Conservation (phyloP, 192 early-diverging fungal genomes). For the Diversispora epigaea region DNA sequence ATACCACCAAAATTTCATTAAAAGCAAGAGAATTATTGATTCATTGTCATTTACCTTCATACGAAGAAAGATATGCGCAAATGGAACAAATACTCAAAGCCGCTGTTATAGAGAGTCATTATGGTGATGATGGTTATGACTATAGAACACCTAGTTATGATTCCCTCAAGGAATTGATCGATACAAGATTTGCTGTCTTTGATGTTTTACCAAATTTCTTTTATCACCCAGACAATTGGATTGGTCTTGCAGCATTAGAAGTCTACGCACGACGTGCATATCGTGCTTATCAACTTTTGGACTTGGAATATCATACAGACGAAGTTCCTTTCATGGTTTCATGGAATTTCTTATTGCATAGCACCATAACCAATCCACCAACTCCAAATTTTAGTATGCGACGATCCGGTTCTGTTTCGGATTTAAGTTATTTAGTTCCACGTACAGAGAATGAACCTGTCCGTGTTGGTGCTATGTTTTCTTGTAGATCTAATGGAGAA, state of each 20-base stretch:
- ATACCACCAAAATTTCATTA: constrained; percentile 86
- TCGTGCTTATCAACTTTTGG: constrained; percentile 93
- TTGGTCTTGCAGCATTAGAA: constrained; percentile 86
- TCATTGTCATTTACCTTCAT: constrained; percentile 87
- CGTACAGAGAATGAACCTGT: constrained; percentile 68
- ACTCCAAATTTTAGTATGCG: constrained; percentile 50
- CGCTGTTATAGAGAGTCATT: constrained; percentile 74
- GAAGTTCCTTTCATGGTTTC: constrained; percentile 66
- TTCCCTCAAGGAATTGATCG: constrained; percentile 80
- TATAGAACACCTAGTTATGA: constrained; percentile 75
- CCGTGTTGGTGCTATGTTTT: constrained; percentile 85
- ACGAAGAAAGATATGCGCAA: constrained; percentile 80
- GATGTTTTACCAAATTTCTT: constrained; percentile 94
- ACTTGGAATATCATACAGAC: constrained; percentile 73
- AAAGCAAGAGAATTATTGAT: constrained; percentile 94
- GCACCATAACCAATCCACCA: constrained; percentile 36
- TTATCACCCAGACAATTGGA: constrained; percentile 76
- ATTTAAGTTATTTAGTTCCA: constrained; percentile 76
- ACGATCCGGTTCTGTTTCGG: constrained; percentile 76
- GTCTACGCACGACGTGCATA: constrained; percentile 96
- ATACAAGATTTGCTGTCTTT: constrained; percentile 92
- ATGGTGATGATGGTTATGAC: constrained; percentile 70
- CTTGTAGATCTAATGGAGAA: constrained; percentile 68
- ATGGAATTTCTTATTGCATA: constrained; percentile 75
- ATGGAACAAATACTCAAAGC: constrained; percentile 82